phyloP scores from a whole-genome alignment of 306 rosid genomes.

The Ziziphus jujuba region DNA sequence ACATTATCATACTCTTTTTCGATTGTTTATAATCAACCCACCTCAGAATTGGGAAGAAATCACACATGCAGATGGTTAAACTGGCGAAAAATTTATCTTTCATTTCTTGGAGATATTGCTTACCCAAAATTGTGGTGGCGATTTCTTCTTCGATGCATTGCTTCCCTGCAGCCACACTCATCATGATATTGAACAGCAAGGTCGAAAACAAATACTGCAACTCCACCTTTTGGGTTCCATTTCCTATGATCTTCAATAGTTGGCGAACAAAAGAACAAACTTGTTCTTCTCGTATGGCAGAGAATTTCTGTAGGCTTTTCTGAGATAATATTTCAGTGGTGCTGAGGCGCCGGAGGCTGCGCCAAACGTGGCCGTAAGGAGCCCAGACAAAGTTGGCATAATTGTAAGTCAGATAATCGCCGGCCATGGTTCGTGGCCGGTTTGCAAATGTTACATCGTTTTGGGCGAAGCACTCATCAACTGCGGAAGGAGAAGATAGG shows the following conservation, averaged over 20 bases:
- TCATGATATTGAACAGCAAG: conserved; percentile 27
- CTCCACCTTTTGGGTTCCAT: conserved; percentile 5
- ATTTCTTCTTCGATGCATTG: conserved; percentile 27
- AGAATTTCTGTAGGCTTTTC: conserved; percentile 13
- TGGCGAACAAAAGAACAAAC: conserved; percentile 17
- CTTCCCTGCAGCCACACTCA: conserved; percentile 37
- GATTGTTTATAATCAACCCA: conserved; percentile 30
- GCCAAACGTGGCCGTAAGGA: conserved; percentile 34
- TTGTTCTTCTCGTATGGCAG: conserved; percentile 24
- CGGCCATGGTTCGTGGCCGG: conserved; percentile 27
- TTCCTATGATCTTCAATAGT: conserved; percentile 3
- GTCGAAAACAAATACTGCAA: neutral
- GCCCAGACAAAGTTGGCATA: conserved; percentile 1
- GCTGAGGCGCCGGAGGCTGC: conserved; percentile 25
- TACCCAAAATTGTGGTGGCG: conserved; percentile 13
- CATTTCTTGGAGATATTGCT: conserved; percentile 19
- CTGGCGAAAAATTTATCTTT: neutral
- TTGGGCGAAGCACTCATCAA: conserved; percentile 38
- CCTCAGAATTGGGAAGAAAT: conserved; percentile 32
- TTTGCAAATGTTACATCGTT: conserved; percentile 41
- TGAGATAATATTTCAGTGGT: conserved; percentile 28
- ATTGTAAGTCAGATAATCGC: conserved; percentile 30
- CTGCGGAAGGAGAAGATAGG: conserved; percentile 38
- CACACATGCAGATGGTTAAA: conserved; percentile 18
- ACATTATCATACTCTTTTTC: conserved; percentile 28